Percentiles rank a stretch among this genome's conserved stretches.
These are phyloP conservation scores for Cercospora sesami DNA, from an alignment of 2,329 filamentous ascomycete species.

Conservation along the genomic window DNA sequence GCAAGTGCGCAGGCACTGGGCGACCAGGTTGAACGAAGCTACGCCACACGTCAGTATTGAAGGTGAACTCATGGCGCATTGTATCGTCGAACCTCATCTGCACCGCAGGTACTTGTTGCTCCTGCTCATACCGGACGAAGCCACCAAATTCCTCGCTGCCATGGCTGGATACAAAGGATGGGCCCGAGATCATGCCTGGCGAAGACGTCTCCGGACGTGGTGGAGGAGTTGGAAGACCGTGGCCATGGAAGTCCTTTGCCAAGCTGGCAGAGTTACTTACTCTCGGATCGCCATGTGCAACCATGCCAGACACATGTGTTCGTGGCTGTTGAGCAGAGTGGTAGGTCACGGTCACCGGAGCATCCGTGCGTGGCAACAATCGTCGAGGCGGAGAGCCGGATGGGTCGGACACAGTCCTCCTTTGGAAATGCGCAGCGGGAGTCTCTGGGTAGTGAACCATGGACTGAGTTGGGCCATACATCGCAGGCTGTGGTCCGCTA, in stretches of 20 bases:
- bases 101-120: constrained; percentile 12
- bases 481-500: constrained; percentile 12
- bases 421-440: constrained; percentile 15
- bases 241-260: constrained; percentile 15
- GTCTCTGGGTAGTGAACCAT: constrained; percentile 17
- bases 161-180: background rate
- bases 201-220: constrained; percentile 23
- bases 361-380: constrained; percentile 17
- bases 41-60: constrained; percentile 24
- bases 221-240: constrained; percentile 16
- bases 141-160: constrained; percentile 30
- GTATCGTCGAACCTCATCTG: constrained; percentile 31
- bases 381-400: constrained; percentile 14
- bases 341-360: background rate
- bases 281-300: constrained; percentile 17
- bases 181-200: constrained; percentile 5
- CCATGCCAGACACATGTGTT: constrained; percentile 15
- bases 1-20: constrained; percentile 3
- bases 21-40: constrained; percentile 23
- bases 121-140: constrained; percentile 37
- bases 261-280: constrained; percentile 24
- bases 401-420: constrained; percentile 29
- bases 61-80: background rate
- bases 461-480: constrained; percentile 17
- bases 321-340: constrained; percentile 10